Evolutionary conservation across 345 rosid species (phyloP), one percentile per base, ranked within the genome.

Genomic region (Eutrema heterophyllum): DNA sequence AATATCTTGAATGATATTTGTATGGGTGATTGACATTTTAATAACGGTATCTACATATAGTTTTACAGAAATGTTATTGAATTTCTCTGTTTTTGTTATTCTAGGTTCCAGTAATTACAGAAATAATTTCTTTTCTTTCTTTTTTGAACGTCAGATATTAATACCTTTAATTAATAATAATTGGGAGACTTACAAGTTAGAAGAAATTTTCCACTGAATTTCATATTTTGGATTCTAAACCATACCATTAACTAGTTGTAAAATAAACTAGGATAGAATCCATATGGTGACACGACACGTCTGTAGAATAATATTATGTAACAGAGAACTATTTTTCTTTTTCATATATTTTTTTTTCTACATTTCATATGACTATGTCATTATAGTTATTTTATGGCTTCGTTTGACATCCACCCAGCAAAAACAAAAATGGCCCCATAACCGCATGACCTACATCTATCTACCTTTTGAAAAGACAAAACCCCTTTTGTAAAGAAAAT

Each of bases 391-490:
- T 27, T 14, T 32, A 32, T 33, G 49, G 21, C 15, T 35, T 54
- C 64, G 53, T 55, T 44, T 26, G 57, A 43, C 32, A 45, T 32
- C 50, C 48, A 73, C 71, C 24, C n/a, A n/a, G n/a, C n/a, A 21
- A 21, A 21, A 26, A 54, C 32, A 21, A 72, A 32, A 58, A 15
- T 36, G 78, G 71, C 58, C 16, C 41, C 9, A 64, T 32, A 49
- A 54, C 68, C 68, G 15, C 73, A 75, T 50, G 56, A 68, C 32
- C 27, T 35, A 30, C 18, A 27, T 21, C 64, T 13, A 72, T 21
- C 70, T 26, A 76, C 79, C 70, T 76, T 69, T 63, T 61, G 70
- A 64, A 58, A 69, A 70, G 51, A 52, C 45, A 43, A 54, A 58
- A 30, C 39, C 18, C 69, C 32, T 60, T 72, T 68, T 51, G 14